A percentile compares a stretch with the other conserved stretches of the same genome.
Evolutionary conservation across 116 monocot species (phyloP).

Genomic region (Phalaenopsis hybrid): DNA sequence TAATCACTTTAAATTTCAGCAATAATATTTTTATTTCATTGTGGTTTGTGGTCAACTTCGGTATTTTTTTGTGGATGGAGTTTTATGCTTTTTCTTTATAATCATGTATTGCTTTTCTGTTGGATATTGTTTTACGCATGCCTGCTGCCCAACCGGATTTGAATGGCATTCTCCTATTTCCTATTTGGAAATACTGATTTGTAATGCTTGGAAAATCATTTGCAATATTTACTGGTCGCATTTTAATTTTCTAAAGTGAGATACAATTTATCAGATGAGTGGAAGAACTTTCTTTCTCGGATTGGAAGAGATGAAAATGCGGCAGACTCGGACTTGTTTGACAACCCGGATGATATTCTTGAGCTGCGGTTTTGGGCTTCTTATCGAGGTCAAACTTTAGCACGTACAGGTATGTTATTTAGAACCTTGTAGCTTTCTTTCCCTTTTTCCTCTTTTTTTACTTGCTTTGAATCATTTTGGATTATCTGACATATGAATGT

Average conservation of each 20-base stretch:
- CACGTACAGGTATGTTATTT: constrained; percentile 62
- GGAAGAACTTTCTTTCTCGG: constrained; percentile 82
- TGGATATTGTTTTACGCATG: neutral
- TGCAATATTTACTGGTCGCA: neutral
- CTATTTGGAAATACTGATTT: neutral
- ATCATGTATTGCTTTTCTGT: neutral
- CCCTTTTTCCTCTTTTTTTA: neutral
- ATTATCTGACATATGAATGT: neutral
- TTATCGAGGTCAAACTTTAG: constrained; percentile 93
- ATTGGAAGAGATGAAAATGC: constrained; percentile 67
- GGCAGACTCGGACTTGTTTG: constrained; percentile 53
- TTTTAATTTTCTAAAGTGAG: neutral
- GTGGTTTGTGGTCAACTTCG: too few species aligned
- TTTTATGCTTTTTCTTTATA: neutral
- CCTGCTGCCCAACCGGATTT: neutral
- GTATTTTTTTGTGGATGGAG: neutral
- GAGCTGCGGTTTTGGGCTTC: constrained; percentile 99
- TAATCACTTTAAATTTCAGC: too few species aligned
- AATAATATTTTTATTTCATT: too few species aligned
- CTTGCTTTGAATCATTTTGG: neutral
- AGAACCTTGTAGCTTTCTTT: neutral
- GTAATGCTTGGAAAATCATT: neutral
- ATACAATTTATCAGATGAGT: constrained; percentile 53
- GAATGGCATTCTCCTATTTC: neutral
- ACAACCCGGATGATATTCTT: constrained; percentile 53